Evolutionary conservation across 192 early-diverging fungal genomes (phyloP).

Genomic region (Coemansia sp.): DNA sequence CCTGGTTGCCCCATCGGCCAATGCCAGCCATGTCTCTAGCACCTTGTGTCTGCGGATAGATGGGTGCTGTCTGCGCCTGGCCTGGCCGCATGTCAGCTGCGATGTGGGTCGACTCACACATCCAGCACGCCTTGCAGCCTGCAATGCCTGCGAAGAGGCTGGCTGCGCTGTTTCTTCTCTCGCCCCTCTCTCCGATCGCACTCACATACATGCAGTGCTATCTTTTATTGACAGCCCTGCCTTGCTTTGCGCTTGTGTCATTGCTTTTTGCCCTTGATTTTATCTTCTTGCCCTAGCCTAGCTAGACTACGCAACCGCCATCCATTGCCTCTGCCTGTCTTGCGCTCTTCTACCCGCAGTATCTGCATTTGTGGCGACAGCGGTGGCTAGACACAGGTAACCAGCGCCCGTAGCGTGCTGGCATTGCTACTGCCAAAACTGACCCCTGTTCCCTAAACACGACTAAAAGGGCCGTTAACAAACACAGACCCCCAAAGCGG

Average conservation of each 20-base stretch:
- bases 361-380: conserved; percentile 15
- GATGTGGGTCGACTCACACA: conserved; percentile 6
- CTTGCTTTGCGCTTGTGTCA: background rate
- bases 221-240: conserved; percentile 4
- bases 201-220: conserved; percentile 2
- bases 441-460: background rate
- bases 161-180: background rate
- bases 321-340: background rate
- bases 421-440: background rate
- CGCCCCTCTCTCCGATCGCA: conserved; percentile 8
- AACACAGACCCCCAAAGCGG: background rate
- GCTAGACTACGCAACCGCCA: background rate
- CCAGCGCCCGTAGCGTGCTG: conserved; percentile 1
- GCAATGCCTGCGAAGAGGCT: conserved; percentile 8
- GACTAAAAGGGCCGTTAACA: background rate
- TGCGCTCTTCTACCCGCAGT: conserved; percentile 1
- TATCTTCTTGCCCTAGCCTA: background rate
- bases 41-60: background rate
- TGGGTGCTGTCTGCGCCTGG: background rate
- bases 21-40: background rate
- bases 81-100: background rate
- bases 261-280: background rate
- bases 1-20: background rate
- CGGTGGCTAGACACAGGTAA: conserved; percentile 12
- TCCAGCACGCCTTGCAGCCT: conserved; percentile 14